Evolutionary conservation across 495 filamentous ascomycete species (phyloP).

Genomic region (Daldinia vernicosa): DNA sequence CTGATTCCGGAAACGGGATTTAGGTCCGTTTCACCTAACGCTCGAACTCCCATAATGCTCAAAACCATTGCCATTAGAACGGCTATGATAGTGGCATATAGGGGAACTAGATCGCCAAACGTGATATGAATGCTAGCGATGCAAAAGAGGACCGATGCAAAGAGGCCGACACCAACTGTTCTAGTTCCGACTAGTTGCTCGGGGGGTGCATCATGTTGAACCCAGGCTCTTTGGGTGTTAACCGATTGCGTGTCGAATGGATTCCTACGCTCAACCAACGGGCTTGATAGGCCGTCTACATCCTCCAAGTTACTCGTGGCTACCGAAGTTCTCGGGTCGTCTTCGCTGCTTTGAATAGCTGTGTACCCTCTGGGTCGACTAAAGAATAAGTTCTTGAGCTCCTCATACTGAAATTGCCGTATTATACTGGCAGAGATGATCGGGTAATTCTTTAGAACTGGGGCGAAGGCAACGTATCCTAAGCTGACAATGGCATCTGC

Average conservation of each 20-base stretch:
- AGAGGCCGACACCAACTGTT: conserved; percentile 76
- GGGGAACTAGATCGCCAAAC: conserved; percentile 73
- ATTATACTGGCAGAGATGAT: conserved; percentile 21
- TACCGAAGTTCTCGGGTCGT: conserved; percentile 29
- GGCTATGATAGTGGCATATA: conserved; percentile 80
- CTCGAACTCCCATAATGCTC: conserved; percentile 94
- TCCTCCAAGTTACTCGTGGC: conserved; percentile 22
- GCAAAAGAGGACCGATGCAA: conserved; percentile 80
- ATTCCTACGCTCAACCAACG: conserved; percentile 42
- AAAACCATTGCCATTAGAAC: conserved; percentile 88
- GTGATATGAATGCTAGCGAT: conserved; percentile 79
- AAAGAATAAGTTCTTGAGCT: conserved; percentile 30
- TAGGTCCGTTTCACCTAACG: conserved; percentile 93
- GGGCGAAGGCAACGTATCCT: conserved; percentile 76
- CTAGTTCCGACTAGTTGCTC: conserved; percentile 81
- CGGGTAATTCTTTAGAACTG: conserved; percentile 49
- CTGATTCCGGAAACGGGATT: conserved; percentile 97
- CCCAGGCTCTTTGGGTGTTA: conserved; percentile 40
- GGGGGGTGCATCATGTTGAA: conserved; percentile 79
- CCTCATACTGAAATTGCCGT: conserved; percentile 29
- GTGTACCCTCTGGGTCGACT: conserved; percentile 29
- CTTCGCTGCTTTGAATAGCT: conserved; percentile 31
- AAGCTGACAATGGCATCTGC: conserved; percentile 90
- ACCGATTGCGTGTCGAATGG: conserved; percentile 19
- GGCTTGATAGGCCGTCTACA: conserved; percentile 20